phyloP scores from a whole-genome alignment of 2,329 filamentous ascomycete genomes.

The Scedosporium aurantiacum region DNA sequence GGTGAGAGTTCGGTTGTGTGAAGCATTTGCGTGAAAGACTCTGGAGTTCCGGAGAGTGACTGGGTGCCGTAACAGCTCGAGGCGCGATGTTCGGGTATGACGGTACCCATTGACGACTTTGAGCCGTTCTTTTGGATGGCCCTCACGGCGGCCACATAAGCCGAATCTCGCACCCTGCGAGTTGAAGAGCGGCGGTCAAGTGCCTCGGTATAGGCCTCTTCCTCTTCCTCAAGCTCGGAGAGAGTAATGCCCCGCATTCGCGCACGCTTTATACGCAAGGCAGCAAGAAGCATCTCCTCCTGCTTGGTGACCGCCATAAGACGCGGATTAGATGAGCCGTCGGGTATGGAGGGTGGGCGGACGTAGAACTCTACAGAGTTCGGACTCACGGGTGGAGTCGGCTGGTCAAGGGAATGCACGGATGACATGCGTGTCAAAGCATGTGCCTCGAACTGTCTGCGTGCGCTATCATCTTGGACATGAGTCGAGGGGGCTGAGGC shows the following conservation, averaged over 20 bases:
- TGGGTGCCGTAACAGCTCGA: neutral
- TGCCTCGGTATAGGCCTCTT: neutral
- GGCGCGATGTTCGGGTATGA: neutral
- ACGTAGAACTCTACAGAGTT: conserved; percentile 38
- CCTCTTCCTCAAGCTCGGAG: conserved; percentile 29
- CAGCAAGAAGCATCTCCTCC: conserved; percentile 47
- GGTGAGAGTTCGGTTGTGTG: neutral
- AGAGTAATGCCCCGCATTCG: conserved; percentile 39
- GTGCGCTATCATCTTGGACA: conserved; percentile 3
- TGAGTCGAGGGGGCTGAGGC: conserved; percentile 25
- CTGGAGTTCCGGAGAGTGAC: neutral
- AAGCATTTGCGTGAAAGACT: neutral
- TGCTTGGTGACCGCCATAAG: conserved; percentile 48
- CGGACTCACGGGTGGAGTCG: conserved; percentile 41
- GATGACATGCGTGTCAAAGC: conserved; percentile 6
- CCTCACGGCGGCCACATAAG: conserved; percentile 5
- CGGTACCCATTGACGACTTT: conserved; percentile 6
- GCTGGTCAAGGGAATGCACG: conserved; percentile 22
- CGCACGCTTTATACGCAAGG: conserved; percentile 44
- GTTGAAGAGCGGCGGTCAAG: neutral
- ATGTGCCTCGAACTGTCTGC: conserved; percentile 6
- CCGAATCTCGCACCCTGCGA: neutral
- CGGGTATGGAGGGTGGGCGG: conserved; percentile 25
- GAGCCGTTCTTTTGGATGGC: conserved; percentile 5
- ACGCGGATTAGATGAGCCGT: conserved; percentile 22